Evolutionary conservation across 352 stramenopile genomes (phyloP).

Genomic region (Aphanomyces astaci): DNA sequence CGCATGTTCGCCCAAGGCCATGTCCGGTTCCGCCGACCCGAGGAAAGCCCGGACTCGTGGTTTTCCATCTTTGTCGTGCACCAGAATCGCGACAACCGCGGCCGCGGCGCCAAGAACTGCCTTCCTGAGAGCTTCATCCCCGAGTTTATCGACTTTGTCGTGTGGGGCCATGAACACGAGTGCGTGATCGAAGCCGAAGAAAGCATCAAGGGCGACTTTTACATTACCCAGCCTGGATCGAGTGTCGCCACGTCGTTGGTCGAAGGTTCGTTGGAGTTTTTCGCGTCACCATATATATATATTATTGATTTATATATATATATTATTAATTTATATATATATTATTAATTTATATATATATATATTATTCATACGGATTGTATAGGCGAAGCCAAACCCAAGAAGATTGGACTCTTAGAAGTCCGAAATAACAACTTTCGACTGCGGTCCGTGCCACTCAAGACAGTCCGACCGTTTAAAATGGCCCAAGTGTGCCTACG

Average conservation of each 20-base stretch:
- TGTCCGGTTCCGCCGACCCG: constrained; percentile 88
- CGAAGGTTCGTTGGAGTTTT: constrained; percentile 51
- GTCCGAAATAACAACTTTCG: constrained; percentile 87
- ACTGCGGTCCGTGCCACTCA: constrained; percentile 71
- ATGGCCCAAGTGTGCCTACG: constrained; percentile 84
- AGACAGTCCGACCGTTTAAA: constrained; percentile 90
- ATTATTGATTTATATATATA: no score
- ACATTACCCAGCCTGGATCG: constrained; percentile 95
- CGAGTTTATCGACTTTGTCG: constrained; percentile 96
- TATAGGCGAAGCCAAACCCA: constrained; percentile 33
- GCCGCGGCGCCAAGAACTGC: constrained; percentile 92
- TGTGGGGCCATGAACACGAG: constrained; percentile 99
- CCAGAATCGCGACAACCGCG: constrained; percentile 95
- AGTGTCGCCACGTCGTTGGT: constrained; percentile 94
- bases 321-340: no score
- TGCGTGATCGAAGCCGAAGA: constrained; percentile 91
- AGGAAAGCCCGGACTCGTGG: constrained; percentile 74
- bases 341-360: no score
- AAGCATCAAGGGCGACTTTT: constrained; percentile 93
- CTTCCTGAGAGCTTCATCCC: constrained; percentile 97
- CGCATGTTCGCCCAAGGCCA: constrained; percentile 95
- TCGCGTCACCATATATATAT: no score
- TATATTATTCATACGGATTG: not conserved
- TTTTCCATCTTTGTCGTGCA: constrained; percentile 99
- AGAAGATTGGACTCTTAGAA: constrained; percentile 53